Base-by-base conservation (phyloP, 2,329 filamentous ascomycete species). In the Karstenula rhodostoma region DNA sequence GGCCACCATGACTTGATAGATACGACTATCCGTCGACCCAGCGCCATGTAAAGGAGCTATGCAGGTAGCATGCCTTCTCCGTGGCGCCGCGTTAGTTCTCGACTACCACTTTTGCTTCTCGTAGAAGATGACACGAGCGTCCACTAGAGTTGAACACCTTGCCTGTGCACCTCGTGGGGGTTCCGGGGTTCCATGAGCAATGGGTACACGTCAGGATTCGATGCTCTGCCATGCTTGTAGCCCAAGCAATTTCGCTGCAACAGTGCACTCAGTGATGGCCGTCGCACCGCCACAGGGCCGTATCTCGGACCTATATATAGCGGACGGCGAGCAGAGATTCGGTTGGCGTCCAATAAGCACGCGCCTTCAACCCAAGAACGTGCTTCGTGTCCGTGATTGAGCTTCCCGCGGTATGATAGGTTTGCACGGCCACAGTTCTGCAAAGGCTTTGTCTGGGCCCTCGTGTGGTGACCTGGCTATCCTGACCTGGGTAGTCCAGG, bases 371-470 rank as follows among this genome's bases (percentile, higher is more conserved):
- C 46, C 51, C 17, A 37, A 56, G 57, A 64, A 65, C 62, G 48
- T 66, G 61, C 63, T 37, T 60, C 49, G 59, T 57, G 60, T 60
- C 42, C 57, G 42, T 59, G 56, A 67, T 65, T 61, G 63, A 48
- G 61, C 49, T 61, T n/a, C 55, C 57, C 50, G 37, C 47, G 57
- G 51, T 55, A 55, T 23, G 56, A 66, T 63, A 61, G 54, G 57
- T 60, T 54, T 63, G 67, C 68, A 72, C 70, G 54, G 70, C 71
- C 68, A 71, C 68, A 69, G 47, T 47, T 44, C 57, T 40, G 13
- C 61, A 57, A 50, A 52, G 58, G 47, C 17, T 58, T 49, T 66
- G 67, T 56, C 73, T 67, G 64, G 73, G 68, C 62, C 51, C 29
- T 53, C n/a, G 46, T 56, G 54, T 54, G 52, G 66, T 40, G 61